A percentile compares a stretch with the other conserved stretches of the same genome.
Evolutionary conservation across 2,329 filamentous ascomycete genomes (phyloP).

Genomic region (Ceratocystis alfenasii): DNA sequence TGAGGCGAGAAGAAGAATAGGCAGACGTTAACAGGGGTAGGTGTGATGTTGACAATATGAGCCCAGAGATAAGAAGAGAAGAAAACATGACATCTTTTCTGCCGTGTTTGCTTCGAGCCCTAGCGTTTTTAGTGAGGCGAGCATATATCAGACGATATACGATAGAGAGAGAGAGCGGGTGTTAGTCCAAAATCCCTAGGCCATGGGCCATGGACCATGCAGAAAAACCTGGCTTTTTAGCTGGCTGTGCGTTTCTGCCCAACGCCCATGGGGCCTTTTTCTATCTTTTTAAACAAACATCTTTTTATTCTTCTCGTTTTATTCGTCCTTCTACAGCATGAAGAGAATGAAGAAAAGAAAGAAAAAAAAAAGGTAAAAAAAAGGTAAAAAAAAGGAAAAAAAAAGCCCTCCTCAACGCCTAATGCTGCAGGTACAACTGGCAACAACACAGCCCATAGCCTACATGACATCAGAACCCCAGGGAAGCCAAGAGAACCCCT

Average conservation of each 20-base stretch:
- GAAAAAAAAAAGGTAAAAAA: not conserved
- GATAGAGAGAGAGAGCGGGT: too few relatives aligned
- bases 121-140: not conserved
- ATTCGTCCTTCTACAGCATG: too few relatives aligned
- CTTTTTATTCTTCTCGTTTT: not conserved
- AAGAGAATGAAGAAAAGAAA: not conserved
- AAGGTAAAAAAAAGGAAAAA: not conserved
- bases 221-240: not conserved
- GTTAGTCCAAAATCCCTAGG: not conserved
- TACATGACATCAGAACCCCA: not conserved
- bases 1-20: too few relatives aligned
- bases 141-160: not conserved
- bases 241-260: conserved; percentile 2
- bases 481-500: not conserved
- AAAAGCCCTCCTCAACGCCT: not conserved
- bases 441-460: conserved; percentile 5
- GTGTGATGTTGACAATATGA: too few relatives aligned
- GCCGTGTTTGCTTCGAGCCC: too few relatives aligned
- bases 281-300: not conserved
- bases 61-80: too few relatives aligned
- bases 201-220: not conserved
- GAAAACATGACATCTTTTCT: too few relatives aligned
- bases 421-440: conserved; percentile 18
- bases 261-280: not conserved
- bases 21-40: too few relatives aligned